Evolutionary conservation across 805 yeast genomes (phyloP), one percentile per base, ranked within the genome.

Genomic region (Saccharomycopsis synnaedendra): DNA sequence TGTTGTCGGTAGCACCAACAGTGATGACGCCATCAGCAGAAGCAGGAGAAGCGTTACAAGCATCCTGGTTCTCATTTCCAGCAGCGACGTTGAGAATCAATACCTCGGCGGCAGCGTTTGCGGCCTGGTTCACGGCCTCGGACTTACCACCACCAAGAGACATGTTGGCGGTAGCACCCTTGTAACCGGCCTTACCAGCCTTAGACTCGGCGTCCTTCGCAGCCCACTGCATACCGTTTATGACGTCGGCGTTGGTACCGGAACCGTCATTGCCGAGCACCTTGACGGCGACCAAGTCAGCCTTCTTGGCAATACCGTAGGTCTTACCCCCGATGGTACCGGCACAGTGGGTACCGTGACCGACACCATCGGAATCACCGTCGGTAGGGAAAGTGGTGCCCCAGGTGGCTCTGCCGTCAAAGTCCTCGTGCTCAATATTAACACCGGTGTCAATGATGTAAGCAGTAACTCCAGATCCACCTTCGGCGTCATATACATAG

Each of bases 301-400:
- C 80, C 54, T 71, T 67, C 66, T 77, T 77, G 57, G 82, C 81
- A 44, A 77, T 72, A 58, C 83, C 83, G 57, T 75, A 78, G 47
- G 74, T 60, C 50, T 62, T 60, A 42, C 80, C 75, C 39, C 74
- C 82, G 58, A 77, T 77, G 47, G 80, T 78, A 58, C 83, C 83
- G 36, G 82, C 79, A 63, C 80, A 77, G 61, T 77, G 83, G 48
- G 80, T 74, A 53, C 83, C 83, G 62, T 77, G 83, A 40, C 82
- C 83, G 57, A 76, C 73, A 28, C 74, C 79, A 53, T 75, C 79
- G 31, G 58, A 64, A 53, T 75, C 79, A 50, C 68, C 68, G 53
- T 61, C 61, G 19, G 58, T 60, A 46, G 80, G 80, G 55, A 76
- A 61, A 27, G 42, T 41, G 53, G 80, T 75, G 51, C 82, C 81